Evolutionary conservation across 768 basidiomycete genomes (phyloP), one percentile per base, ranked within the genome.

Genomic region (Amylocystis lapponica): DNA sequence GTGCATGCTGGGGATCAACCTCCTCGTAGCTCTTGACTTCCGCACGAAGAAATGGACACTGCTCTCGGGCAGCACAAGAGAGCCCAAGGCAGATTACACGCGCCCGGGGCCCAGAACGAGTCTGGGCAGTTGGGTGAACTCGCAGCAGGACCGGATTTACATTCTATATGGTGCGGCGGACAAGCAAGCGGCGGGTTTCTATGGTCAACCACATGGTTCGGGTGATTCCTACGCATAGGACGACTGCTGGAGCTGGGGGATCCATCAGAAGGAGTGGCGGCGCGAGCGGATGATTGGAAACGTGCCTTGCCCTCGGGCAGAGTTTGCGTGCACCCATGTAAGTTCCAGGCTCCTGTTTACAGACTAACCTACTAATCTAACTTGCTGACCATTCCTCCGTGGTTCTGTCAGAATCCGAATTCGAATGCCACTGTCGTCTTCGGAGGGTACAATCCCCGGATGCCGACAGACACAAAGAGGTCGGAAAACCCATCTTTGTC

Each of bases 191-290:
- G 64, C 65, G 6, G 25, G 41, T 12, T 45, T 63, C 23, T 32
- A 41, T 5, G 39, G 47, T 0, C 55, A 66, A 44, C 46, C 55
- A 1, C 61, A 65, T 29, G 61, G 55, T 3, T 45, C 23, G 1
- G 17, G 26, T 1, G 20, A 41, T 6, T 60, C 55, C 1, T 58
- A 58, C 45, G 47, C 54, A 2, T 64, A 62, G 42, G 54, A 55
- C 21, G 67, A 67, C 48, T 50, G 65, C 40, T 71, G 67, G 67
- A 62, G 60, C 37, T 69, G 61, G 61, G 56, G 60, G 42, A 52
- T 70, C 14, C 37, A 47, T 8, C 50, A 42, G 3, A 45, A 53
- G 22, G 48, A 46, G 31, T 71, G 67, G 68, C 49, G 45, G 17
- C 46, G 54, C 16, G 67, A 70, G 42, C 49, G 62, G 31, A 46